Evolutionary conservation across 768 basidiomycete genomes (phyloP).

Genomic region (Pisolithus microcarpus): DNA sequence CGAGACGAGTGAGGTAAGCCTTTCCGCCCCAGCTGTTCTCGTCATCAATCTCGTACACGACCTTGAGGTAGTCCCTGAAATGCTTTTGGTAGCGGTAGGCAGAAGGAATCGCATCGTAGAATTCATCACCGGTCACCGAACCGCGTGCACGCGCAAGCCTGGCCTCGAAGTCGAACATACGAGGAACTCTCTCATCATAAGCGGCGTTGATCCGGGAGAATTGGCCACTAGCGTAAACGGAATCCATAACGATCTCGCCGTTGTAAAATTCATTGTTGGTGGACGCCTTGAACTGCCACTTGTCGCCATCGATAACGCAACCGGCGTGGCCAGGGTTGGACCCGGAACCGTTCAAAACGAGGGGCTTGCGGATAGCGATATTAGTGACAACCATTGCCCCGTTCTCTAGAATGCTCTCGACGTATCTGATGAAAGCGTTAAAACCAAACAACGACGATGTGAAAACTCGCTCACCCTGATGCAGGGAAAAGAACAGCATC

Average conservation of each 20-base stretch:
- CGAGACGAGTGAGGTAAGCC: conserved; percentile 20
- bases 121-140: conserved; percentile 11
- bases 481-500: conserved; percentile 42
- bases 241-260: conserved; percentile 21
- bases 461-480: conserved; percentile 32
- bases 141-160: conserved; percentile 12
- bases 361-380: conserved; percentile 23
- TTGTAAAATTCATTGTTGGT: conserved; percentile 17
- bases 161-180: conserved; percentile 16
- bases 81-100: conserved; percentile 14
- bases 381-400: conserved; percentile 25
- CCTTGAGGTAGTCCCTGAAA: conserved; percentile 23
- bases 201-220: conserved; percentile 23
- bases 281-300: conserved; percentile 25
- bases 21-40: conserved; percentile 21
- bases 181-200: conserved; percentile 17
- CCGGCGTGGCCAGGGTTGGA: conserved; percentile 13
- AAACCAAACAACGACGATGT: not conserved
- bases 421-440: conserved; percentile 14
- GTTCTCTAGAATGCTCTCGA: conserved; percentile 27
- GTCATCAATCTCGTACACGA: conserved; percentile 22
- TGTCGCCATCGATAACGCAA: conserved; percentile 21
- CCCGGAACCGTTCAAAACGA: conserved; percentile 15
- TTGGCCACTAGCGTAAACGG: conserved; percentile 23
- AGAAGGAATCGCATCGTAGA: conserved; percentile 10